Evolutionary conservation across 257 asterid genomes (phyloP), one percentile per base, ranked within the genome.

Genomic region (Rehmannia glutinosa): DNA sequence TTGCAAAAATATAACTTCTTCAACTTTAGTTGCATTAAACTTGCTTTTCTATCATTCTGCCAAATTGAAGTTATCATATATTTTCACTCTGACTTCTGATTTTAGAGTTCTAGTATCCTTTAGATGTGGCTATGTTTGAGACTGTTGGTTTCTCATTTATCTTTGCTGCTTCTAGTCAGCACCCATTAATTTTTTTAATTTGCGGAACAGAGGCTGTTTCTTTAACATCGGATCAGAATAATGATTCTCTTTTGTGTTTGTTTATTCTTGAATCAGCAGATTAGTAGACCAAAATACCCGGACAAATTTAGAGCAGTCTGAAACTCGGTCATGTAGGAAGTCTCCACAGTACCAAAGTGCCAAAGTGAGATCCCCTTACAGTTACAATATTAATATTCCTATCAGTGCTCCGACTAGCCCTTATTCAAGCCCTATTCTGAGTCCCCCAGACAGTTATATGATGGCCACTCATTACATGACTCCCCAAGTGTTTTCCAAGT

Each of bases 381-480:
- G 30, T 25, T 42, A 67, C 50, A 54, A 27, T 32, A 73, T 63
- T 49, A 74, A 68, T 36, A 38, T 75, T 66, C 86, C 81, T 5
- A 68, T 21, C 46, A 90, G 94, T 74, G 90, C 88, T 77, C 90
- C 96, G 3, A 50, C 86, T 27, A 91, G 86, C 73, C 92, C 97
- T 28, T 84, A 71, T 70, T 57, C 87, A 46, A 83, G 93, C 73
- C 83, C 96, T 16, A 61, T 21, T 6, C 64, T 55, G 19, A 83
- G 89, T 49, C 89, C 89, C 5, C 77, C 72, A 3, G 62, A 38
- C 59, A 70, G 77, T 33, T 88, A 84, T 78, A 55, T 49, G 68
- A 35, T 58, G 4, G 51, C 78, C 51, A 56, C 74, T 69, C 62
- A 56, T 25, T 78, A 74, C 68, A 9, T 58, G 74, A 67, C 85